Evolutionary conservation across 2,329 filamentous ascomycete species (phyloP), one percentile per base, ranked within the genome.

Genomic region (Colletotrichum nymphaeae): DNA sequence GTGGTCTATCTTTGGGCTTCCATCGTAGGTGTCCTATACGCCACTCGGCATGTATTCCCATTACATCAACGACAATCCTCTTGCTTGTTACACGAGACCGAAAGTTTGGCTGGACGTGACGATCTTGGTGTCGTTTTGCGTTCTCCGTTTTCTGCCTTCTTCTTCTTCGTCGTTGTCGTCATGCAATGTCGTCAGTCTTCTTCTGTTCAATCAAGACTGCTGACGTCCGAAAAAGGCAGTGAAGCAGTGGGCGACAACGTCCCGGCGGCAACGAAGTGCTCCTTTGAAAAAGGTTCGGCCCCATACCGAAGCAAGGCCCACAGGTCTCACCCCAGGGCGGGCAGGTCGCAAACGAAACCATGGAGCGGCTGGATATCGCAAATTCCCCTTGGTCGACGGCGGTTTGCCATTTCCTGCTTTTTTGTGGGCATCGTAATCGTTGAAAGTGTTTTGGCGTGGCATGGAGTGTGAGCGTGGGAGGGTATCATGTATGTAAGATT

Each of bases 401-500:
- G 52, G 52, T 42, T 46, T 65, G 32, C 52, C 53, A 52, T 59
- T 56, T 37, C 60, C 62, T 70, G 32, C 46, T 73, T 64, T 72
- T 69, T 28, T 68, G 52, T 71, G 16, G 49, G 53, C 19, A 57
- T 42, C 57, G 28, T 63, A 16, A 57, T 53, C 52, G 28, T 68
- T 35, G 30, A 56, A 37, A 28, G 22, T 28, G 66, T 55, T 59
- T 24, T 63, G 24, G 59, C 37, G 19, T 37, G 59, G 35, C 30
- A 69, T 26, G 28, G 26, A 56, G 46, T 22, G 42, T 24, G 28
- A 32, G 37, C 24, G 26, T 24, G 64, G 65, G 37, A 72, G 52
- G 42, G 67, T 65, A 56, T 60, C 46, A 73, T 69, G 70, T 64
- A 64, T 65, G 70, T 73, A 28, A 70, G 66, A 73, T 59, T 60